phyloP scores from a whole-genome alignment of 345 rosid species.

The Populus pruinosa region DNA sequence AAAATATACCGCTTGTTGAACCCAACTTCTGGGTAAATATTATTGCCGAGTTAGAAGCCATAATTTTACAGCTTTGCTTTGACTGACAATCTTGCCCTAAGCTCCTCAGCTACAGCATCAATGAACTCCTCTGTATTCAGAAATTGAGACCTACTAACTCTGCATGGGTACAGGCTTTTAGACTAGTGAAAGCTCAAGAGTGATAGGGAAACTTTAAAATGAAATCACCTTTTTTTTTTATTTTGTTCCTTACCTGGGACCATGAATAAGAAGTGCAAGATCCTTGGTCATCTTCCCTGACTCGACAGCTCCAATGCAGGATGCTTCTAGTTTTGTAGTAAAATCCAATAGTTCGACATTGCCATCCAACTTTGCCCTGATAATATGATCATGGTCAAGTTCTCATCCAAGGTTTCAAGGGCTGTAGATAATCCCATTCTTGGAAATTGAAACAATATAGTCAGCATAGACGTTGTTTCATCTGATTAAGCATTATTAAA shows the following conservation, averaged over 20 bases:
- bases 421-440: background rate
- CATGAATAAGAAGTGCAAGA: conserved; percentile 86
- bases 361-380: conserved; percentile 89
- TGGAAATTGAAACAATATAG: background rate
- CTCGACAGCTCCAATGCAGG: conserved; percentile 79
- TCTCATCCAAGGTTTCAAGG: background rate
- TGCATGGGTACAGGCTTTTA: conserved; percentile 15
- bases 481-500: background rate
- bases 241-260: conserved; percentile 49
- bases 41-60: background rate
- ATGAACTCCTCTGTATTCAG: conserved; percentile 94
- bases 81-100: conserved; percentile 49
- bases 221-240: background rate
- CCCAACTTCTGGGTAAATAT: background rate
- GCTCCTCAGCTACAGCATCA: conserved; percentile 86
- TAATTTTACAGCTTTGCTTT: conserved; percentile 30
- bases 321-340: conserved; percentile 79
- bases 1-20: background rate
- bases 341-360: conserved; percentile 72
- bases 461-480: background rate
- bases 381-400: background rate
- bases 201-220: background rate
- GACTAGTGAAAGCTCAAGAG: background rate
- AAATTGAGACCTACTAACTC: conserved; percentile 66
- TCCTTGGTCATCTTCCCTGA: conserved; percentile 99